Base-by-base conservation (phyloP, 768 basidiomycete genomes). In the Floccularia luteovirens region DNA sequence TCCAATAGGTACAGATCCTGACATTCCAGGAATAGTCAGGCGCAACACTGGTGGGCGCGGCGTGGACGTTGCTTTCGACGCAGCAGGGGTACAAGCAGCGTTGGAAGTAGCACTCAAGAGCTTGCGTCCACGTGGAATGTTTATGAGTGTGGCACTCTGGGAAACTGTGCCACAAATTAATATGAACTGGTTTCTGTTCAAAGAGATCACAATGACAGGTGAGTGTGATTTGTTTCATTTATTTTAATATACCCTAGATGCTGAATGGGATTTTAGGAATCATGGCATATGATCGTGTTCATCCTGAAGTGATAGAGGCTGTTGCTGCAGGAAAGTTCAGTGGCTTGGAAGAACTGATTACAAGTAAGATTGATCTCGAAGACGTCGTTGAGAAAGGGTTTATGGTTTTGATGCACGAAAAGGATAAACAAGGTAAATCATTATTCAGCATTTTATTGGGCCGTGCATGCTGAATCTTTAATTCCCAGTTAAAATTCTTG, bases 41-140 rank as follows among this genome's bases (percentile, higher is more conserved):
- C 43, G 54, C 21, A 53, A 55, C 1, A 69, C 57, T 11, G 46
- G 39, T 23, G 55, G 54, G 10, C 30, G 47, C 2, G 71, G 72
- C 19, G 67, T 67, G 7, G 66, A 71, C 42, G 55, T 71, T 32
- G 67, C 60, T 3, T 71, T 70, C 46, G 73, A 75, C 32, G 68
- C 69, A 13, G 67, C 70, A 3, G 71, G 72, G 0, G 46, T 60
- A 2, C 65, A 69, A 44, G 52, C 53, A 11, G 58, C 61, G 31
- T 39, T 72, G 11, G 59, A 64, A 24, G 46, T 57, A 5, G 66
- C 61, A 5, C 48, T 73, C 11, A 25, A 39, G 5, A 59, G 62
- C 20, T 52, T 70, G 7, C 59, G 63, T 17, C 52, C 64, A 0
- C 48, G 64, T 24, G 71, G 73, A 13, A 59, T 51, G 0, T 46